Evolutionary conservation across 2,329 filamentous ascomycete genomes (phyloP).

Genomic region (Diaporthe ampelina): DNA sequence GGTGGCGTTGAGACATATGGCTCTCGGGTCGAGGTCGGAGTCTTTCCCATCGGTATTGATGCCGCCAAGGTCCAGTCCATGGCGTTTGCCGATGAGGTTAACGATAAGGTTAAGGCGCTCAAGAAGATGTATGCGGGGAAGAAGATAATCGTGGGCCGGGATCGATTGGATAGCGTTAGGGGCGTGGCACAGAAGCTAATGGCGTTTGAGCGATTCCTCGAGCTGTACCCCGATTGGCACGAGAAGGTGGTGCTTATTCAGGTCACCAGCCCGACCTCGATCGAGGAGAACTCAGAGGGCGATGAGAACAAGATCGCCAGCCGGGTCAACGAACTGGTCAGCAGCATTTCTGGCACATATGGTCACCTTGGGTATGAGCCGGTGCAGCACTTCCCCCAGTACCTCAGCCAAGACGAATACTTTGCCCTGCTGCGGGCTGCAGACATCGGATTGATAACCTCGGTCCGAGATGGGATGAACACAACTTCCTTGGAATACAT

Average conservation of each 20-base stretch:
- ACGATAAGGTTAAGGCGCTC: slow-evolving; percentile 80
- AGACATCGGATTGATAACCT: slow-evolving; percentile 94
- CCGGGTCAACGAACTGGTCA: slow-evolving; percentile 90
- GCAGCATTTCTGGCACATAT: slow-evolving; percentile 91
- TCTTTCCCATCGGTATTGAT: slow-evolving; percentile 96
- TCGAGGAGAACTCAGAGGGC: slow-evolving; percentile 84
- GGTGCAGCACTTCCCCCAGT: slow-evolving; percentile 95
- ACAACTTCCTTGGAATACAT: slow-evolving; percentile 96
- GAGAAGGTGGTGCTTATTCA: slow-evolving; percentile 95
- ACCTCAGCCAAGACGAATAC: slow-evolving; percentile 90
- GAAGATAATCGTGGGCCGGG: slow-evolving; percentile 94
- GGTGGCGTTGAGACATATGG: slow-evolving; percentile 91
- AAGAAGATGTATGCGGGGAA: slow-evolving; percentile 86
- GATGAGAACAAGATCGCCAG: slow-evolving; percentile 85
- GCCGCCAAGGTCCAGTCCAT: slow-evolving; percentile 81
- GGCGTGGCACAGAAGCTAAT: slow-evolving; percentile 97
- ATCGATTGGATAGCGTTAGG: slow-evolving; percentile 92
- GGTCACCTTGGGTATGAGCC: slow-evolving; percentile 91
- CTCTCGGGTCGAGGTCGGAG: slow-evolving; percentile 88
- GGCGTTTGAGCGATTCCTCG: slow-evolving; percentile 92
- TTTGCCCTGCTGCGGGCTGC: slow-evolving; percentile 92
- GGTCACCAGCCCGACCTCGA: slow-evolving; percentile 88
- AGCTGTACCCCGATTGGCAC: slow-evolving; percentile 91
- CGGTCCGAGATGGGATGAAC: slow-evolving; percentile 97
- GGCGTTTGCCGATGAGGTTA: slow-evolving; percentile 79